Evolutionary conservation across 1,139 yeast genomes (phyloP).

Genomic region (Casaregolazyma suthepensis): DNA sequence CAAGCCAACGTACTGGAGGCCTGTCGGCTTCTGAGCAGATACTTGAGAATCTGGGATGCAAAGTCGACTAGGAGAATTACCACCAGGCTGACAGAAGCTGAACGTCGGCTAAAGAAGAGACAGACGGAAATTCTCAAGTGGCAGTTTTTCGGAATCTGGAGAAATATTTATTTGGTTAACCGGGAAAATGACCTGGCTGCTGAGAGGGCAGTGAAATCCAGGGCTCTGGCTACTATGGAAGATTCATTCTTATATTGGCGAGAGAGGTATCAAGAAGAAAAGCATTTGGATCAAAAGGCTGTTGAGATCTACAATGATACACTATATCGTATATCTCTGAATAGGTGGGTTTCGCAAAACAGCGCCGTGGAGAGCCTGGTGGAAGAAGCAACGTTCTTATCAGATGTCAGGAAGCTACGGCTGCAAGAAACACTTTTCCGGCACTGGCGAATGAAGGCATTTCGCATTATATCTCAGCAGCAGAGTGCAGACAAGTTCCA

Average conservation of each 20-base stretch:
- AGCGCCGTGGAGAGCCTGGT: slow-evolving; percentile 3
- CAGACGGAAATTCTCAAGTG: background rate
- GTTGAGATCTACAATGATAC: background rate
- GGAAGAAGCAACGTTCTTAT: slow-evolving; percentile 15
- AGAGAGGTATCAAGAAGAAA: background rate
- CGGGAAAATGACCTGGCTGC: slow-evolving; percentile 2
- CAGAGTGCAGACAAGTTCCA: slow-evolving; percentile 23
- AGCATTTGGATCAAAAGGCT: background rate
- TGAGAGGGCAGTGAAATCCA: background rate
- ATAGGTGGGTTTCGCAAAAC: slow-evolving; percentile 4
- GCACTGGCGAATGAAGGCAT: slow-evolving; percentile 23
- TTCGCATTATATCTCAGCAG: slow-evolving; percentile 19
- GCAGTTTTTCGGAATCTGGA: slow-evolving; percentile 5
- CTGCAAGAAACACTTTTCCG: slow-evolving; percentile 18
- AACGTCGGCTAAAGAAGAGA: background rate
- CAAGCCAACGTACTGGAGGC: background rate
- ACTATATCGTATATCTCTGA: background rate
- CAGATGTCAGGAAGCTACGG: slow-evolving; percentile 11
- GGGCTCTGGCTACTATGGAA: background rate
- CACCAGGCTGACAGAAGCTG: slow-evolving; percentile 4
- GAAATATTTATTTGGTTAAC: slow-evolving; percentile 1
- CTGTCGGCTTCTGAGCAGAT: background rate
- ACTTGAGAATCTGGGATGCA: slow-evolving; percentile 1
- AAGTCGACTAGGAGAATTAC: slow-evolving; percentile 4
- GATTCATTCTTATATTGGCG: background rate